Evolutionary conservation across 2,329 filamentous ascomycete species (phyloP).

Genomic region (Verticillium nubilum): DNA sequence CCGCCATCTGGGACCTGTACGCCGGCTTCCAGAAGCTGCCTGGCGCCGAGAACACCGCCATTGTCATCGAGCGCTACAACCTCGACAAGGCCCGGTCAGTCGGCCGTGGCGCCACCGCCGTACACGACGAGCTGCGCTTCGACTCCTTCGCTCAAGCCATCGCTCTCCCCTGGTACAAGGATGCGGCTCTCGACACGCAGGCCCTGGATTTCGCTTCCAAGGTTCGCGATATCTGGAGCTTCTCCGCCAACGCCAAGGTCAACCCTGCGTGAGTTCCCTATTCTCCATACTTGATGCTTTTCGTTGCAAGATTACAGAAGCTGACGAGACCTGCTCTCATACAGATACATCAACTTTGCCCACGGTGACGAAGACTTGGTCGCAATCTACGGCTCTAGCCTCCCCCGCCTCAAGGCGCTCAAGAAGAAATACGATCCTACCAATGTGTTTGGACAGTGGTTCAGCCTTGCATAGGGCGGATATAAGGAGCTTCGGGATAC

Average conservation of each 20-base stretch:
- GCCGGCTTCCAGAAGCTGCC: conserved; percentile 25
- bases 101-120: conserved; percentile 10
- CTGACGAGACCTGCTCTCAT: neutral
- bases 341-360: conserved; percentile 26
- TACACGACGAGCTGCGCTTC: conserved; percentile 26
- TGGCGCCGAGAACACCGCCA: conserved; percentile 20
- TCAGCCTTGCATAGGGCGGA: conserved; percentile 6
- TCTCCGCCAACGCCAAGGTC: conserved; percentile 9
- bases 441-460: conserved; percentile 22
- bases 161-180: conserved; percentile 32
- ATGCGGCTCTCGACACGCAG: conserved; percentile 24
- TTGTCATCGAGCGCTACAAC: conserved; percentile 31
- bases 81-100: conserved; percentile 20
- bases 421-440: conserved; percentile 21
- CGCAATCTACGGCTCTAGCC: conserved; percentile 18
- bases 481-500: too few species aligned
- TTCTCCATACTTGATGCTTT: neutral
- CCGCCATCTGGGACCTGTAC: conserved; percentile 30
- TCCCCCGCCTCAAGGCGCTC: conserved; percentile 17
- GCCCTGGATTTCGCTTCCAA: conserved; percentile 26
- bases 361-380: conserved; percentile 22
- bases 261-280: conserved; percentile 13
- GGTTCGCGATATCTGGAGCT: conserved; percentile 22
- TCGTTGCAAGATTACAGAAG: neutral
- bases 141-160: conserved; percentile 26